A percentile compares a stretch with the other conserved stretches of the same genome.
Conservation (phyloP, 2,329 filamentous ascomycete genomes). For the Venturia aucupariae region DNA sequence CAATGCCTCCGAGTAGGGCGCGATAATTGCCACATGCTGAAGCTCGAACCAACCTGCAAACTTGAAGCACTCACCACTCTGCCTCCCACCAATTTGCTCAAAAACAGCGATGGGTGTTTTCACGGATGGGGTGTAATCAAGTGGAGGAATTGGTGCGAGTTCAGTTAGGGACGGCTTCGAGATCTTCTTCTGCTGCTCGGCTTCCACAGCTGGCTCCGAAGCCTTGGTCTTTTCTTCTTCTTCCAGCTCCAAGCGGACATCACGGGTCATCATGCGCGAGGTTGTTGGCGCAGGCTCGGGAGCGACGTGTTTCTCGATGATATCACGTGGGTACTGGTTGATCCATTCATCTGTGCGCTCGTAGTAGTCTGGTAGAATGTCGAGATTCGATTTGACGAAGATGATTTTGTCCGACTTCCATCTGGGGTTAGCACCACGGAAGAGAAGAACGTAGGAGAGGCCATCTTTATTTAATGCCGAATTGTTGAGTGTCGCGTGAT, state of each 20-base stretch:
- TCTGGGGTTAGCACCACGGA: constrained; percentile 21
- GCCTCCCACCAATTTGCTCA: constrained; percentile 17
- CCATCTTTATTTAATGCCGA: constrained; percentile 18
- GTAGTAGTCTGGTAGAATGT: constrained; percentile 19
- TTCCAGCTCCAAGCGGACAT: constrained; percentile 5
- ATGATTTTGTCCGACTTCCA: constrained; percentile 22
- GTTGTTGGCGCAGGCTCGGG: not conserved
- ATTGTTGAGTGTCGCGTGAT: constrained; percentile 16
- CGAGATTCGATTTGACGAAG: constrained; percentile 24
- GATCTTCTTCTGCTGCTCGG: not conserved
- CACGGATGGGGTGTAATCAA: not conserved
- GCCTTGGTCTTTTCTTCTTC: not conserved
- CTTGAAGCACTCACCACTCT: constrained; percentile 14
- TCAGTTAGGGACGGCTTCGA: not conserved
- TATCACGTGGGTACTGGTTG: not conserved
- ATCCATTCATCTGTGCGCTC: constrained; percentile 1
- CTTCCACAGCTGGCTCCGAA: not conserved
- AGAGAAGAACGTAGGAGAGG: constrained; percentile 21
- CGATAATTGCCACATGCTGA: constrained; percentile 19
- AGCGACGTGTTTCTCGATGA: not conserved
- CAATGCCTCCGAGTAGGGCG: constrained; percentile 19
- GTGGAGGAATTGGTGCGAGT: not conserved
- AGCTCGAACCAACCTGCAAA: constrained; percentile 23
- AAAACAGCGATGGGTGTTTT: constrained; percentile 20
- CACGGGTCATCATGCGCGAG: not conserved